Conservation (phyloP, 495 filamentous ascomycete genomes). For the Aspergillus taichungensis region DNA sequence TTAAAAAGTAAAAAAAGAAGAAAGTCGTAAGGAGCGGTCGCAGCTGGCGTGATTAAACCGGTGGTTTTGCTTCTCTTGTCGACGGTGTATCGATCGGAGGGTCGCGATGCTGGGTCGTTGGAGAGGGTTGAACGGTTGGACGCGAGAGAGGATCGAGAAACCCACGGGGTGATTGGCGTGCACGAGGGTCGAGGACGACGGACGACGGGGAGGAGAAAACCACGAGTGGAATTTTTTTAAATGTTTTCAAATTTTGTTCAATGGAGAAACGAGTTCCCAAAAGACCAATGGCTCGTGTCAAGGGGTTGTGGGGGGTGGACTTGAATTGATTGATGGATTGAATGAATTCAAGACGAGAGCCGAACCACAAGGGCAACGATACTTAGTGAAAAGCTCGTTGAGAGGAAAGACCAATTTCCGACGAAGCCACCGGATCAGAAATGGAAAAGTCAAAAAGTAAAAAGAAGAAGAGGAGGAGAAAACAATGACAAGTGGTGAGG, state of each 20-base stretch:
- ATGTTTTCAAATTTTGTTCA: too few species aligned
- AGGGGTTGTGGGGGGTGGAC: too few species aligned
- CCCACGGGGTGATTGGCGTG: constrained; percentile 1
- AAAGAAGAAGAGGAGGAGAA: constrained; percentile 13
- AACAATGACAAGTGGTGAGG: constrained; percentile 13
- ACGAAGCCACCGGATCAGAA: too few species aligned
- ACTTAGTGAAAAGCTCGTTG: constrained; percentile 49
- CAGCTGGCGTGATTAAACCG: constrained; percentile 10
- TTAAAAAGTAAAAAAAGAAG: constrained; percentile 3
- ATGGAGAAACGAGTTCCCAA: too few species aligned
- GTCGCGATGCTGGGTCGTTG: constrained; percentile 1
- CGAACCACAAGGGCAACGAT: constrained; percentile 30
- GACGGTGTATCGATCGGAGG: constrained; percentile 7
- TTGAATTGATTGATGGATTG: neutral
- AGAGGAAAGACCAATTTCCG: too few species aligned
- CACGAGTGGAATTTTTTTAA: too few species aligned
- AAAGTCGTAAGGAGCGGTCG: constrained; percentile 15
- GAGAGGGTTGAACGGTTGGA: neutral
- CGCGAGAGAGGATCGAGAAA: constrained; percentile 2
- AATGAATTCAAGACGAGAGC: constrained; percentile 1
- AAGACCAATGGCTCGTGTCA: too few species aligned
- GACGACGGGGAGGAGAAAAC: neutral
- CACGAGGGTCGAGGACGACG: constrained; percentile 1
- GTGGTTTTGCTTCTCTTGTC: constrained; percentile 12
- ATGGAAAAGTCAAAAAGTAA: constrained; percentile 9